Base-by-base conservation (phyloP, 73 alveolate species). In the Paramecium pentaurelia region DNA sequence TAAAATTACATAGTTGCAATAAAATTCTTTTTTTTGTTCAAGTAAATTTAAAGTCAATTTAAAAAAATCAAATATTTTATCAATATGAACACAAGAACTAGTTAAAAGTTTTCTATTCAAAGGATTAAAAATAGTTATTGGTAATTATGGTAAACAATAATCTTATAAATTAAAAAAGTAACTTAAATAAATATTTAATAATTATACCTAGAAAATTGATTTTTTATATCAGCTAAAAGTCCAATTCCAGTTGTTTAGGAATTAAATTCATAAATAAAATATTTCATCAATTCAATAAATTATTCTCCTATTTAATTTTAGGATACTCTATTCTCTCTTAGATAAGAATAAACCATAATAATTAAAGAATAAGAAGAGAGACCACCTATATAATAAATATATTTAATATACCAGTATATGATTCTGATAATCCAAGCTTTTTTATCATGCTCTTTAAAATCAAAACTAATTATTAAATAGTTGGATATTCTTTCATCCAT, bases 71-170 rank as follows among this genome's bases (percentile, higher is more conserved):
- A 80, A 80, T 8, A 80, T 42, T 25, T 80, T 80, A 18, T 14
- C 77, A 42, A 80, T 49, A 80, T 80, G 75, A 8, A 47, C 49
- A 45, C 47, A 80, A 25, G 47, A 11, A 27, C 18, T 45, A 20
- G 77, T 80, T 28, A 80, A 49, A 12, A 80, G 73, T 14, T 36
- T 80, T 47, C 58, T 32, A 18, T 80, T 80, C 22, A 42, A 36
- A 11, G 91, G 91, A 80, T 42, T 45, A 80, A 80, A 80, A 10
- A 80, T 80, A 4, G 51, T 44, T n/a, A 80, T 45, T 4, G 71
- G 75, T 80, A 80, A 45, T 47, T 80, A n/a, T 14, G 91, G 91
- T 49, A 80, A 45, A 12, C 64, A 42, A 47, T 80, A 80, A 80
- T 80, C 91, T 27, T 22, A 9, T n/a, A 80, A 45, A 45, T 80